Percentiles rank a stretch among this genome's conserved stretches.
Evolutionary conservation across 2,329 filamentous ascomycete genomes (phyloP).

Genomic region (Trichoderma brevicompactum): DNA sequence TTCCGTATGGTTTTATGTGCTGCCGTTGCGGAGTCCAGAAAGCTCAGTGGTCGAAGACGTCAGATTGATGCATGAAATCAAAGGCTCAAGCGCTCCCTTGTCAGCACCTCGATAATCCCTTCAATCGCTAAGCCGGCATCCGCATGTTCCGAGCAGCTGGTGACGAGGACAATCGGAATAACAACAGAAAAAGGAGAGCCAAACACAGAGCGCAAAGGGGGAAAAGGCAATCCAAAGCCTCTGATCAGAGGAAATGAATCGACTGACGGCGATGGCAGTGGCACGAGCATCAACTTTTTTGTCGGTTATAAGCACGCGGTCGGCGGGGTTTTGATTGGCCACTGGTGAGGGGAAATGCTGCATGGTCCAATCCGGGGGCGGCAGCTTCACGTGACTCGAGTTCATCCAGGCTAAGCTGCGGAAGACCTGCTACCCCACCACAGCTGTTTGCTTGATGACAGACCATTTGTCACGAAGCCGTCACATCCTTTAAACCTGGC

Average conservation of each 20-base stretch:
- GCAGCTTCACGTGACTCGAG: slow-evolving; percentile 23
- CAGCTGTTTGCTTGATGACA: background rate
- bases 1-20: slow-evolving; percentile 6
- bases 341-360: slow-evolving; percentile 38
- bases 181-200: slow-evolving; percentile 7
- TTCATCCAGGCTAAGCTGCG: background rate
- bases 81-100: slow-evolving; percentile 24
- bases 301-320: slow-evolving; percentile 16
- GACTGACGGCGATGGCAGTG: slow-evolving; percentile 32
- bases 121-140: slow-evolving; percentile 13
- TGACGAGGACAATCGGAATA: slow-evolving; percentile 7
- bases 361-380: slow-evolving; percentile 29
- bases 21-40: slow-evolving; percentile 27
- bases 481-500: too few relatives aligned
- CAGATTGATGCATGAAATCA: slow-evolving; percentile 35
- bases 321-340: slow-evolving; percentile 40
- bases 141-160: slow-evolving; percentile 24
- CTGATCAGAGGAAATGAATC: slow-evolving; percentile 30
- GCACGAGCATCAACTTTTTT: slow-evolving; percentile 34
- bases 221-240: slow-evolving; percentile 30
- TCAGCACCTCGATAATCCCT: slow-evolving; percentile 27
- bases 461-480: background rate
- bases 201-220: slow-evolving; percentile 1
- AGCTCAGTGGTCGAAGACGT: slow-evolving; percentile 34
- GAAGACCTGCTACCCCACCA: background rate